phyloP scores from a whole-genome alignment of 75 land plant genomes.

The Adiantum capillusveneris region DNA sequence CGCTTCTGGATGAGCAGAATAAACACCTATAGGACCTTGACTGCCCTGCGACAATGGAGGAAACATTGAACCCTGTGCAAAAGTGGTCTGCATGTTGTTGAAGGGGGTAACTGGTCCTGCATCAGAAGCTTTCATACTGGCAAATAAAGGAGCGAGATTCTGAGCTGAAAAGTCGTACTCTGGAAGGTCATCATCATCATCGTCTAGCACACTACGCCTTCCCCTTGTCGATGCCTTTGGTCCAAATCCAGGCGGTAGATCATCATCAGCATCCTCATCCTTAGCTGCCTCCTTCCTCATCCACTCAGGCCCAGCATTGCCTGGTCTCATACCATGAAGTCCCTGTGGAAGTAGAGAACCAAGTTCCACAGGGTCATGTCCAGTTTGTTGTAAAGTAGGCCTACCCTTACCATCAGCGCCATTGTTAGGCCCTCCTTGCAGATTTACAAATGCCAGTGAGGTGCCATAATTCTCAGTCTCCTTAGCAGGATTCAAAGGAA shows the following conservation, averaged over 20 bases:
- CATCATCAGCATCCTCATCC: conserved; percentile 41
- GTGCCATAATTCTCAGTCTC: not conserved
- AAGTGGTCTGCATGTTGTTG: not conserved
- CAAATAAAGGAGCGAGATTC: not conserved
- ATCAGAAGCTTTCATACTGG: too few species aligned
- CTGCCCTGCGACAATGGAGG: not conserved
- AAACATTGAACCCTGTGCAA: not conserved
- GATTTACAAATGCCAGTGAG: not conserved
- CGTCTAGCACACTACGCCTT: conserved; percentile 6
- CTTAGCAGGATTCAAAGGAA: not conserved
- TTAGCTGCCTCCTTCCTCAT: not conserved
- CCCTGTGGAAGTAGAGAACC: not conserved
- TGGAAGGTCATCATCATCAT: conserved; percentile 86
- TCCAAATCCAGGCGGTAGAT: conserved; percentile 91
- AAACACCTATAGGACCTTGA: too few species aligned
- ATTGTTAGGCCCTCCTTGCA: conserved; percentile 7
- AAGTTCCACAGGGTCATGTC: not conserved
- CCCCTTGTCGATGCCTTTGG: conserved; percentile 18
- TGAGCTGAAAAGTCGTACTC: conserved; percentile 57
- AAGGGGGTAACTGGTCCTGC: not conserved
- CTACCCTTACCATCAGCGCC: not conserved
- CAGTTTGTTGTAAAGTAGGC: not conserved
- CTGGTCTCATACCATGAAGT: not conserved
- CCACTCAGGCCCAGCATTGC: not conserved
- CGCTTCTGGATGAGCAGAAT: too few species aligned